These are phyloP conservation scores for Ambrosiella beaveri DNA, from an alignment of 2,329 filamentous ascomycete genomes.

Conservation along the genomic window DNA sequence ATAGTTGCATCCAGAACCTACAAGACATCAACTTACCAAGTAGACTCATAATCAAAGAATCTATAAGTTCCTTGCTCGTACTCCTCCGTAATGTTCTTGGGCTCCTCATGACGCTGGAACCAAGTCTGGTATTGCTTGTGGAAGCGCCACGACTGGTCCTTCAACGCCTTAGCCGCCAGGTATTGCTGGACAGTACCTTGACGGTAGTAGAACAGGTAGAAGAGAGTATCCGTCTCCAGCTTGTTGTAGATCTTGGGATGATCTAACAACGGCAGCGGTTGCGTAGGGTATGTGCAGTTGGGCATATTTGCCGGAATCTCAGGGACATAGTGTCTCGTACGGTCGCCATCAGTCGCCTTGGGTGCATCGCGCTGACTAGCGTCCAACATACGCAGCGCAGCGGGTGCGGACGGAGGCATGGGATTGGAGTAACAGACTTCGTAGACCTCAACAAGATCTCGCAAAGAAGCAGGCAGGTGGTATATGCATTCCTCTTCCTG, in stretches of 20 bases:
- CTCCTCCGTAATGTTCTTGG: slow-evolving; percentile 96
- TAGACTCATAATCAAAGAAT: slow-evolving; percentile 99
- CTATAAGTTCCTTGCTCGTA: slow-evolving; percentile 97
- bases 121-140: slow-evolving; percentile 99
- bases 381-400: slow-evolving; percentile 57
- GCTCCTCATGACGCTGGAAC: slow-evolving; percentile 97
- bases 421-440: slow-evolving; percentile 63
- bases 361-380: slow-evolving; percentile 59
- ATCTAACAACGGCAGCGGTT: slow-evolving; percentile 80
- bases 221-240: slow-evolving; percentile 89
- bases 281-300: slow-evolving; percentile 74
- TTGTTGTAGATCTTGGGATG: slow-evolving; percentile 73
- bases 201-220: slow-evolving; percentile 98
- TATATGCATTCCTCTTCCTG: slow-evolving; percentile 67
- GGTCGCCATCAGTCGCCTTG: slow-evolving; percentile 61
- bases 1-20: not conserved
- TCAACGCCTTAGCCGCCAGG: slow-evolving; percentile 86
- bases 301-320: slow-evolving; percentile 60
- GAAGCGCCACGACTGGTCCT: slow-evolving; percentile 96
- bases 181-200: slow-evolving; percentile 94
- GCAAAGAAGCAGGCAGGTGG: slow-evolving; percentile 73
- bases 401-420: slow-evolving; percentile 41
- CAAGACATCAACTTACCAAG: slow-evolving; percentile 54
- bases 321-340: slow-evolving; percentile 69
- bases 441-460: slow-evolving; percentile 81